Base-by-base conservation (phyloP, 768 basidiomycete genomes). In the Boletus pseudo-olivaceus region DNA sequence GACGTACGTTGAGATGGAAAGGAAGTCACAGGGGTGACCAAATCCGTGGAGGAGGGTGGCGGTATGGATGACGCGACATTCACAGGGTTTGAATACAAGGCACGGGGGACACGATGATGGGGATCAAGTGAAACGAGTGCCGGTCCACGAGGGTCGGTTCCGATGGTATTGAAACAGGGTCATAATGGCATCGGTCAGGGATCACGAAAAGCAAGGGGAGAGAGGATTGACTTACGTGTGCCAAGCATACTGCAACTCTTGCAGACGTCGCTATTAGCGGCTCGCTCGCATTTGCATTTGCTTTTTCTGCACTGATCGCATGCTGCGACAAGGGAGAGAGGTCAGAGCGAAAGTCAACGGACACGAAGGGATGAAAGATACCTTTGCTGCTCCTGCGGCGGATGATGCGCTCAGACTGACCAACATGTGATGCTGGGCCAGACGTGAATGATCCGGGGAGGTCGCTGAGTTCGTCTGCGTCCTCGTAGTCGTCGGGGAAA, bases 241-340 rank as follows among this genome's bases (percentile, higher is more conserved):
- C 82, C 82, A 17, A 89, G 76, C 77, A 87, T 78, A 38, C 84
- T 72, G 67, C 90, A 93, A 62, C 82, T 88, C 65, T 85, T 85
- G 73, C 90, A 93, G 19, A 85, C 82, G 54, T 85, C 81, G 37
- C 74, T 78, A 34, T 79, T 75, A 12, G 73, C 71, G 10, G 80
- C 56, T 34, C 88, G 83, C 71, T 92, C 91, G 70, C 91, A 93
- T 72, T 92, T 92, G 76, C 91, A 93, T 66, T 92, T 92, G 64
- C 84, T 88, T 70, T 93, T 93, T 52, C 90, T 82, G 69, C 91
- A 93, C 64, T 92, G 89, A 71, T 93, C 90, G 73, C 90, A 93
- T 23, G 91, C 90, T 88, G 59, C 15, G 7, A 29, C 12, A 39
- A 35, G 43, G 15, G 11, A 9, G 12, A 5, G 30, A 35, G n/a